Base-by-base conservation (phyloP, 2,329 filamentous ascomycete species). In the Tympanopsis confertula region DNA sequence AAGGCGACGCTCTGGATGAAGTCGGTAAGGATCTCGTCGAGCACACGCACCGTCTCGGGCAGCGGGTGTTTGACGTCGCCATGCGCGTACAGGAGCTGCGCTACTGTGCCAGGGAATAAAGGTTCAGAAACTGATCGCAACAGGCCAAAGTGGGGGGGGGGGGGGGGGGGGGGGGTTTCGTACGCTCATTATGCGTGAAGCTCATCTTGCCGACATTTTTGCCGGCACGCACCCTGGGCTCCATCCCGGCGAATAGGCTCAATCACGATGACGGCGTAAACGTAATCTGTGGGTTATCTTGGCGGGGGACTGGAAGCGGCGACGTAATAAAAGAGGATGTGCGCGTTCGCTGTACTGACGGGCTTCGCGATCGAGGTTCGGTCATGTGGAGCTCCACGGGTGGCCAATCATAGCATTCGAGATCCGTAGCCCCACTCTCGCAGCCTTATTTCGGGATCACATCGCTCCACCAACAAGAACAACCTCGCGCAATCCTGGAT, bases 11-110 rank as follows among this genome's bases (percentile, higher is more conserved):
- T 86, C 55, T 94, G 86, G 56, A 96, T 86, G 67, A 94, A 95
- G 65, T 96, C 91, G 44, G 88, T 94, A 43, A 94, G 77, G 49
- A 96, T 89, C 63, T 95, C 88, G 66, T 96, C 91, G 37, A 96
- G 79, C 37, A 89, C 75, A 43, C 83, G 79, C 42, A 94, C 72
- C 7, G 88, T 95, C 54, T 87, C 78, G 14, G 84, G 79, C 19
- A 96, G 78, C 1, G 87, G 85, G 39, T 82, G 70, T 41, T 73
- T 68, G 40, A 82, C 75, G 59, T 93, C 86, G 55, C 86, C 87
- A 55, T 85, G 83, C 42, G 82, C 83, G 58, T 78, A 84, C 54
- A 91, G 79, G 42, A 89, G 74, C 48, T 79, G 72, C 46, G 76
- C 69, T 38, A 88, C 83, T 85, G 55, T 12, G 39, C 17, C 30